Conservation (phyloP, 345 rosid genomes). For the Corchorus olitorius region DNA sequence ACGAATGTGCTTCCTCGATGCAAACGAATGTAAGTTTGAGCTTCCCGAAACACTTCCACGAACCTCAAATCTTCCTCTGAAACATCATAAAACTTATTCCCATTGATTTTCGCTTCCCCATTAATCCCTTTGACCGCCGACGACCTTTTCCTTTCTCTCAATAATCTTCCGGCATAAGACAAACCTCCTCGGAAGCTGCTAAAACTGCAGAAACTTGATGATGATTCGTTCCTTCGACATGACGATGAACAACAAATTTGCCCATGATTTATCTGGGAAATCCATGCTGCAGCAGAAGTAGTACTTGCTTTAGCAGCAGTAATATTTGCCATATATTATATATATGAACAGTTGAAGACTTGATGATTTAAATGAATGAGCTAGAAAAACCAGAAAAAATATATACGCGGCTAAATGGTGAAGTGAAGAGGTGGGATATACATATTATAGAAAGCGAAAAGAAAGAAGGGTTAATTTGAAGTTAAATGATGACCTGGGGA, state of each 20-base stretch:
- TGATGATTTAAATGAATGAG: background rate
- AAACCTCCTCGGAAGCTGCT: background rate
- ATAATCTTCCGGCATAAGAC: background rate
- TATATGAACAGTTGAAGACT: background rate
- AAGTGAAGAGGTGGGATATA: slow-evolving; percentile 5
- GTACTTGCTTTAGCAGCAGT: background rate
- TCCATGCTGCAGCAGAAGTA: background rate
- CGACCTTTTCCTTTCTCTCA: background rate
- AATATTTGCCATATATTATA: background rate
- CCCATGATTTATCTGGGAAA: background rate
- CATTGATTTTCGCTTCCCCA: slow-evolving; percentile 6
- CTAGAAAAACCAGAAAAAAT: background rate
- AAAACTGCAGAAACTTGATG: background rate
- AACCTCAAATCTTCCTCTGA: slow-evolving; percentile 13
- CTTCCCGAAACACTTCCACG: slow-evolving; percentile 27
- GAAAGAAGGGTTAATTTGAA: background rate
- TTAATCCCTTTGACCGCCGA: background rate
- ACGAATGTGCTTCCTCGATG: slow-evolving; percentile 33
- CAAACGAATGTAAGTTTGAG: slow-evolving; percentile 20
- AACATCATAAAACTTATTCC: background rate
- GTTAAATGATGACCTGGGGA: background rate
- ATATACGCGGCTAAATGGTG: slow-evolving; percentile 14
- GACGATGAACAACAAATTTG: background rate
- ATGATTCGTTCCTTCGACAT: background rate
- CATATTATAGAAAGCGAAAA: background rate